A percentile compares a stretch with the other conserved stretches of the same genome.
These are phyloP conservation scores for Piromyces finnis DNA, from an alignment of 192 early-diverging fungal species.

Conservation along the genomic window DNA sequence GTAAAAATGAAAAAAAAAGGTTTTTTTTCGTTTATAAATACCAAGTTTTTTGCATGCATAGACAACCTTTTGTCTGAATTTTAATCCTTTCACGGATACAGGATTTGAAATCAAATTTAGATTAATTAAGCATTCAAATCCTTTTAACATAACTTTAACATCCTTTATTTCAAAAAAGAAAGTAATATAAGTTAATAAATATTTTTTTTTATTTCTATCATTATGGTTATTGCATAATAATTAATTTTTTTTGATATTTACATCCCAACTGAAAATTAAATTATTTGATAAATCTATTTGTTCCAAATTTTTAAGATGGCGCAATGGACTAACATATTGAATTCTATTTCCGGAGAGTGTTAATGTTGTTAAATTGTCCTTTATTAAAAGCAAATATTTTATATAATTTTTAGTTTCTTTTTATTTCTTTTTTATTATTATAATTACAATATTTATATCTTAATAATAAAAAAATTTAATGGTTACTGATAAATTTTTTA, in stretches of 20 bases:
- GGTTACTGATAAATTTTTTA: conserved; percentile 12
- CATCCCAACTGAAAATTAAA: conserved; percentile 8
- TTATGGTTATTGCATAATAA: too few species aligned
- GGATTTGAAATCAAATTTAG: conserved; percentile 12
- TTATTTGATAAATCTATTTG: conserved; percentile 17
- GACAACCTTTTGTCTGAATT: conserved; percentile 19
- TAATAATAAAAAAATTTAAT: background rate
- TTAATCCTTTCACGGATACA: conserved; percentile 1
- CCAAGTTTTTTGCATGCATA: conserved; percentile 9
- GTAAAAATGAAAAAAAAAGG: background rate
- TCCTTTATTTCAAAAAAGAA: too few species aligned
- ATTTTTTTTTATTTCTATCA: too few species aligned
- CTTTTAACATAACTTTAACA: conserved; percentile 8
- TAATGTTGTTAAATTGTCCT: conserved; percentile 5
- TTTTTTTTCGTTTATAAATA: background rate
- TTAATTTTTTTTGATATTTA: too few species aligned
- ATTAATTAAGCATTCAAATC: conserved; percentile 1
- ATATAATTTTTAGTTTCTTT: too few species aligned
- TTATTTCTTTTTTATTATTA: too few species aligned
- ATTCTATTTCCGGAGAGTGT: conserved; percentile 12
- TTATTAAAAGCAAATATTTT: too few species aligned
- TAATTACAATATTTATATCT: too few species aligned
- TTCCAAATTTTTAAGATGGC: conserved; percentile 6
- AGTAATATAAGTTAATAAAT: too few species aligned
- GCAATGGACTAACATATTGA: conserved; percentile 4